A percentile compares a stretch with the other conserved stretches of the same genome.
Evolutionary conservation across 345 rosid species (phyloP).

Genomic region (Schrenkiella parvula): DNA sequence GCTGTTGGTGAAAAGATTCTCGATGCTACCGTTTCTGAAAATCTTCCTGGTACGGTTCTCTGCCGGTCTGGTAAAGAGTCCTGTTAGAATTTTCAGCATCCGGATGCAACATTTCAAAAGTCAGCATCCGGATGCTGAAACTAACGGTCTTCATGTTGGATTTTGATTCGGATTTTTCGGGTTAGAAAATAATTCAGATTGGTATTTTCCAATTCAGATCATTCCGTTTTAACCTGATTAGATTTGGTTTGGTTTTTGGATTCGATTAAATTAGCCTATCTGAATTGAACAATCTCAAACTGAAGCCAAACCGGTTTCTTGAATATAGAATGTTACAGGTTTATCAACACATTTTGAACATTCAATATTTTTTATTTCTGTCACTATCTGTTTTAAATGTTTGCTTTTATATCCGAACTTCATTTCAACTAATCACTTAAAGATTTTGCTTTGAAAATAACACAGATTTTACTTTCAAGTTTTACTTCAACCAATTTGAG

Average conservation of each 20-base stretch:
- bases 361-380: not conserved
- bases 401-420: not conserved
- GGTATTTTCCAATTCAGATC: too few relatives aligned
- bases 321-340: too few relatives aligned
- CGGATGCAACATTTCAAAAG: too few relatives aligned
- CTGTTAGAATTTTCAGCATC: not conserved
- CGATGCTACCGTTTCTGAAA: slow-evolving; percentile 86
- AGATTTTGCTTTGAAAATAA: too few relatives aligned
- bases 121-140: not conserved
- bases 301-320: too few relatives aligned
- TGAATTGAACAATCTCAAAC: too few relatives aligned
- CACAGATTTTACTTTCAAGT: too few relatives aligned
- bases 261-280: not conserved
- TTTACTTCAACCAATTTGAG: too few relatives aligned
- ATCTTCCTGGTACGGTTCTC: slow-evolving; percentile 70
- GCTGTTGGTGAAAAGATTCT: slow-evolving; percentile 85
- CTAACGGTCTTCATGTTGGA: not conserved
- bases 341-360: not conserved
- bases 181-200: not conserved
- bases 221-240: too few relatives aligned
- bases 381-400: not conserved
- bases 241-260: not conserved
- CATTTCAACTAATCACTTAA: not conserved
- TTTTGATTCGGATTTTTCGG: not conserved
- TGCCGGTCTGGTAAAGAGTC: not conserved